Conservation (phyloP, 1,284 basidiomycete species). For the Athelia psychrophila region DNA sequence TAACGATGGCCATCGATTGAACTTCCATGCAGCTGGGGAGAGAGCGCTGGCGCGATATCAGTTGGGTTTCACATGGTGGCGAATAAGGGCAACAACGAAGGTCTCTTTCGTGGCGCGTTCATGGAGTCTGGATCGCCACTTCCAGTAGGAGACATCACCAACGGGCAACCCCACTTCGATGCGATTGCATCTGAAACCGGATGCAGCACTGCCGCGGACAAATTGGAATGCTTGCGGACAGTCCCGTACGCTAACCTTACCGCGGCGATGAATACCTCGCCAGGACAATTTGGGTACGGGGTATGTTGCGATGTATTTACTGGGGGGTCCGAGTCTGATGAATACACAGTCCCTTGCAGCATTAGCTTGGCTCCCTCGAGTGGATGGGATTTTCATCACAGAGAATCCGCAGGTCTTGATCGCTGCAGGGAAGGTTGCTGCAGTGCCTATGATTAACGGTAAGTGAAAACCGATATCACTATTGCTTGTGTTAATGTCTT, state of each 20-base stretch:
- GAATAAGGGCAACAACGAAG: slow-evolving; percentile 45
- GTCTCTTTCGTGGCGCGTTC: slow-evolving; percentile 48
- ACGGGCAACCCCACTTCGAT: slow-evolving; percentile 43
- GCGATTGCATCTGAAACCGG: slow-evolving; percentile 41
- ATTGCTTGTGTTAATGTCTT: background rate
- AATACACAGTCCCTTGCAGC: slow-evolving; percentile 28
- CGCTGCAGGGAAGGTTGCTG: slow-evolving; percentile 36
- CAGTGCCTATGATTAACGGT: slow-evolving; percentile 46
- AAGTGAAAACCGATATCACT: slow-evolving; percentile 4
- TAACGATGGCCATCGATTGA: slow-evolving; percentile 3
- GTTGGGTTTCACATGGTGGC: slow-evolving; percentile 49
- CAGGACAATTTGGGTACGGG: slow-evolving; percentile 43
- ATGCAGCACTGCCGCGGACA: slow-evolving; percentile 38
- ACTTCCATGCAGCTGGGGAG: slow-evolving; percentile 42
- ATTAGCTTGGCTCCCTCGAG: slow-evolving; percentile 46
- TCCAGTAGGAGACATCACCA: slow-evolving; percentile 39
- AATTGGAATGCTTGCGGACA: slow-evolving; percentile 45
- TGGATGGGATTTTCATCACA: slow-evolving; percentile 48
- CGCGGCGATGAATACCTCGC: slow-evolving; percentile 39
- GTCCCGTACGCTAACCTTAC: slow-evolving; percentile 40
- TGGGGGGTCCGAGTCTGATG: background rate
- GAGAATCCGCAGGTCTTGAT: slow-evolving; percentile 39
- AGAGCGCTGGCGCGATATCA: slow-evolving; percentile 56
- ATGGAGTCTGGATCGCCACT: slow-evolving; percentile 51
- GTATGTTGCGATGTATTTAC: slow-evolving; percentile 20